These are phyloP conservation scores for Yamadazyma phyllophila DNA, from an alignment of 805 yeast genomes.

Conservation along the genomic window DNA sequence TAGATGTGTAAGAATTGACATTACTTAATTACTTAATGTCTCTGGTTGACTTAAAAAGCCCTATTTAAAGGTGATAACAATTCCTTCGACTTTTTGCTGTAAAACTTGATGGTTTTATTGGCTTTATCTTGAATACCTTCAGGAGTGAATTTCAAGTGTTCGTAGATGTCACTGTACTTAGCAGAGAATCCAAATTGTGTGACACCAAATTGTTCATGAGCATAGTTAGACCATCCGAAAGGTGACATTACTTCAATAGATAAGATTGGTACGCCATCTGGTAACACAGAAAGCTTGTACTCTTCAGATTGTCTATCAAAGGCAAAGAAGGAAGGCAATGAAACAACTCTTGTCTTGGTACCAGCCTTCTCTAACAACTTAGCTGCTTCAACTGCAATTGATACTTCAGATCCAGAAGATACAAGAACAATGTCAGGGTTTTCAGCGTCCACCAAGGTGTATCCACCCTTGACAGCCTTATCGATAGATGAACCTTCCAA, in stretches of 20 bases:
- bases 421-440: constrained; percentile 71
- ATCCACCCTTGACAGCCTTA: constrained; percentile 94
- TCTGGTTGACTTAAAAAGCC: constrained; percentile 54
- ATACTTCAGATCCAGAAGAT: constrained; percentile 94
- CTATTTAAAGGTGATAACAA: constrained; percentile 72
- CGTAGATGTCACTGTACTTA: constrained; percentile 77
- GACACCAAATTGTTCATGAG: constrained; percentile 95
- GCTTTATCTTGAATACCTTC: constrained; percentile 92
- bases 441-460: constrained; percentile 59
- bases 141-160: constrained; percentile 84
- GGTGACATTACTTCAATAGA: constrained; percentile 93
- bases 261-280: constrained; percentile 90
- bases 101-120: constrained; percentile 71
- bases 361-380: constrained; percentile 67
- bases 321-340: constrained; percentile 89
- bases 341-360: constrained; percentile 76
- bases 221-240: constrained; percentile 89
- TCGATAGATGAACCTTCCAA: constrained; percentile 89
- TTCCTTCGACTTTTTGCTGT: constrained; percentile 58
- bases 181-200: constrained; percentile 97
- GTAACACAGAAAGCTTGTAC: constrained; percentile 83
- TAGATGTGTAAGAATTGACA: constrained; percentile 14
- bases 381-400: constrained; percentile 77
- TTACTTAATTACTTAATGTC: neutral
- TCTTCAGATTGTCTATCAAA: constrained; percentile 81